Conservation (phyloP, 768 basidiomycete genomes). For the Rhizopogon sp. region DNA sequence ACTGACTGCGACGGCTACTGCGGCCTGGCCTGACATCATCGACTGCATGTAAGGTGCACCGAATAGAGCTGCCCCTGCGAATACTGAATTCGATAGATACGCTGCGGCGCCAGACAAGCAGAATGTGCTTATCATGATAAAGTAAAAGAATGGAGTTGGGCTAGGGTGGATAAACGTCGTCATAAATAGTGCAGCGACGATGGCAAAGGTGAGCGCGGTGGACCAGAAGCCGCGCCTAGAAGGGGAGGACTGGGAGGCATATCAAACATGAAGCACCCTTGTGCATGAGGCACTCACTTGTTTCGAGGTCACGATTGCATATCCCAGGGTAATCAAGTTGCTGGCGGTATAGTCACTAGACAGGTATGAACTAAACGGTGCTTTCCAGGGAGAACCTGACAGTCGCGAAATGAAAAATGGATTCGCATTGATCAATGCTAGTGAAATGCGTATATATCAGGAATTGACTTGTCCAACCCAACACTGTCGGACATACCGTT, state of each 20-base stretch:
- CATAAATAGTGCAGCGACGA: conserved; percentile 55
- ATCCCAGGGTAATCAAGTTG: conserved; percentile 67
- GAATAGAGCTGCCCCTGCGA: conserved; percentile 79
- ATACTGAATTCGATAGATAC: conserved; percentile 72
- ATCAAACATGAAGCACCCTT: background rate
- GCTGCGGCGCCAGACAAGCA: conserved; percentile 58
- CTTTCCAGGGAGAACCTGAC: conserved; percentile 48
- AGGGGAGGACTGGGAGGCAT: conserved; percentile 45
- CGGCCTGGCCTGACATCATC: conserved; percentile 81
- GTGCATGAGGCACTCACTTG: conserved; percentile 38
- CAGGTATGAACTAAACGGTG: conserved; percentile 63
- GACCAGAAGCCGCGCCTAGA: conserved; percentile 52
- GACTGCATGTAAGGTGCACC: conserved; percentile 69
- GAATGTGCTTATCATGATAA: conserved; percentile 58
- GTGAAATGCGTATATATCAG: background rate
- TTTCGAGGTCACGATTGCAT: conserved; percentile 67
- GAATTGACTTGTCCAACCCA: background rate
- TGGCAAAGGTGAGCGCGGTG: conserved; percentile 44
- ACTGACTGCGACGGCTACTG: conserved; percentile 78
- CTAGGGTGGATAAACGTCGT: conserved; percentile 58
- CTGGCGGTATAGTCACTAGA: conserved; percentile 57
- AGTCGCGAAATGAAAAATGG: conserved; percentile 77
- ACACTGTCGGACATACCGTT: conserved; percentile 54
- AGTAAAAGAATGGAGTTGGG: conserved; percentile 55
- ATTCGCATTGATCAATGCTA: conserved; percentile 83